Conservation (phyloP, 768 basidiomycete genomes). For the Mycena capillaripes region DNA sequence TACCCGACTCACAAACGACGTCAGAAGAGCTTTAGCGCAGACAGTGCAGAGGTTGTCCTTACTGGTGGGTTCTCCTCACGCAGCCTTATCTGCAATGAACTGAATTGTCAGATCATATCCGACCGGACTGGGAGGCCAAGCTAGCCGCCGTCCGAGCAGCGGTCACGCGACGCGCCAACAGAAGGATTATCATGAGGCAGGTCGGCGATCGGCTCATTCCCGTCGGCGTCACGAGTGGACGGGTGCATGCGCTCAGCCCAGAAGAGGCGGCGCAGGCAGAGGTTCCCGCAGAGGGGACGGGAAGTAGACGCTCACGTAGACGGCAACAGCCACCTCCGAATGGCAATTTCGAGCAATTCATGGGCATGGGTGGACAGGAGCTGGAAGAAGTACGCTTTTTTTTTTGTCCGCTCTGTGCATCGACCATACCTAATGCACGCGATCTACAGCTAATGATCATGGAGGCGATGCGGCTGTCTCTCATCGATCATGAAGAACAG, state of each 20-base stretch:
- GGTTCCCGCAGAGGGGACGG: slow-evolving; percentile 55
- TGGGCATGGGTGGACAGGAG: slow-evolving; percentile 89
- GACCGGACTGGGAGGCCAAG: slow-evolving; percentile 98
- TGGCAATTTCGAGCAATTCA: slow-evolving; percentile 75
- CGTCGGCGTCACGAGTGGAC: slow-evolving; percentile 94
- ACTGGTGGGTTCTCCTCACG: slow-evolving; percentile 68
- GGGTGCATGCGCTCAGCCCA: slow-evolving; percentile 76
- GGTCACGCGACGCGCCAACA: slow-evolving; percentile 95
- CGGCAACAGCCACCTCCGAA: slow-evolving; percentile 63
- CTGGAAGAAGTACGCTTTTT: slow-evolving; percentile 90
- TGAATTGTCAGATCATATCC: slow-evolving; percentile 83
- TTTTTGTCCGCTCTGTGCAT: slow-evolving; percentile 14
- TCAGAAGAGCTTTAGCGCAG: slow-evolving; percentile 90
- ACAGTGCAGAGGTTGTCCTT: slow-evolving; percentile 92
- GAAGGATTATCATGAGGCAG: slow-evolving; percentile 98
- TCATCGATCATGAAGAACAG: slow-evolving; percentile 95
- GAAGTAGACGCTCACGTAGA: slow-evolving; percentile 72
- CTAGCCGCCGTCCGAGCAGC: slow-evolving; percentile 94
- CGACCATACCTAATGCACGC: slow-evolving; percentile 30
- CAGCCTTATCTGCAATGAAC: slow-evolving; percentile 1
- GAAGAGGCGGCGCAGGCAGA: slow-evolving; percentile 66
- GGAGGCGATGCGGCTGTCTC: slow-evolving; percentile 97
- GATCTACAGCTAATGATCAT: slow-evolving; percentile 90
- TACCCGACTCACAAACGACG: slow-evolving; percentile 75
- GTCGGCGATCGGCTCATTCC: slow-evolving; percentile 98